Percentiles rank a stretch among this genome's conserved stretches.
Conservation (phyloP, 495 filamentous ascomycete genomes). For the Darksidea phi region DNA sequence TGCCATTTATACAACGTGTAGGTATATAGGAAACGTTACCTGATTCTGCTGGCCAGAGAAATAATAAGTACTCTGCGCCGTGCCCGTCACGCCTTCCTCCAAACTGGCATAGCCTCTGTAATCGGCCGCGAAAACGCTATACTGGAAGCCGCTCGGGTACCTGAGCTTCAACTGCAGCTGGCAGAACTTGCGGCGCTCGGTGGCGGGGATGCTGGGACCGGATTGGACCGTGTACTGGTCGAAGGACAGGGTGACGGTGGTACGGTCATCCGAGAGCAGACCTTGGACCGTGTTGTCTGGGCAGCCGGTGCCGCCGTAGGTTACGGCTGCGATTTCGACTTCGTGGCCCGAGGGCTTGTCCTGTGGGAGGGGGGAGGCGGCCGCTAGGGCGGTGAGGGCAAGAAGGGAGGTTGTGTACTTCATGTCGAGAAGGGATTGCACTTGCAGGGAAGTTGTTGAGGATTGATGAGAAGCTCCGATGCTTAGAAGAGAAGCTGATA, state of each 20-base stretch:
- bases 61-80: constrained; percentile 26
- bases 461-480: neutral
- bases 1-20: too few species aligned
- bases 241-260: constrained; percentile 30
- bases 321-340: constrained; percentile 22
- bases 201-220: constrained; percentile 29
- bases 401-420: constrained; percentile 23
- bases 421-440: constrained; percentile 7
- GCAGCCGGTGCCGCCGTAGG: constrained; percentile 28
- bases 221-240: constrained; percentile 31
- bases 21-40: constrained; percentile 8
- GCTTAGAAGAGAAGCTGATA: constrained; percentile 3
- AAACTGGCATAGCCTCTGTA: constrained; percentile 24
- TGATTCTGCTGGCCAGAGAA: constrained; percentile 31
- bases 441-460: neutral
- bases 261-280: constrained; percentile 27
- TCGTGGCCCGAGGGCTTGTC: constrained; percentile 26
- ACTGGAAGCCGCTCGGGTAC: constrained; percentile 30
- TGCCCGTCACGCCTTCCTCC: constrained; percentile 20
- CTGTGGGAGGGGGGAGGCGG: constrained; percentile 11
- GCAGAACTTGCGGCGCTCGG: constrained; percentile 33
- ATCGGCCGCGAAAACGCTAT: constrained; percentile 24
- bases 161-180: constrained; percentile 32
- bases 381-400: constrained; percentile 15
- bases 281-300: constrained; percentile 31